Evolutionary conservation across 345 rosid genomes (phyloP).

Genomic region (Syzygium oleosum): DNA sequence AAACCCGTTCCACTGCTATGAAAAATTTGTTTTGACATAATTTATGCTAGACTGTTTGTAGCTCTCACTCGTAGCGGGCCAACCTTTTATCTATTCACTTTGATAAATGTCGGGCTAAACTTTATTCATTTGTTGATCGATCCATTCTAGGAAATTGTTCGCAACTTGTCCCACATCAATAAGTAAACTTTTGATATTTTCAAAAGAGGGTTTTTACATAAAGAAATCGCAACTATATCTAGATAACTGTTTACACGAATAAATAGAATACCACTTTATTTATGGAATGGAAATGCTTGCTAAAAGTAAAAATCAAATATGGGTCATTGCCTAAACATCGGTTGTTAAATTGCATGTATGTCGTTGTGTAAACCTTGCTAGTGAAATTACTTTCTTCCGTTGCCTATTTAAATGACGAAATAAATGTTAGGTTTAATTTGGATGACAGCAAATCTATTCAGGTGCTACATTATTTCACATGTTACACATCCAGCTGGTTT

Average conservation of each 20-base stretch:
- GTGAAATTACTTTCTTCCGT: too few species aligned
- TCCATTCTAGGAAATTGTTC: background rate
- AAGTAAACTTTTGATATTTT: background rate
- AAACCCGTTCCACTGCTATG: accelerated
- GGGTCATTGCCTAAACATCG: background rate
- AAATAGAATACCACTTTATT: background rate
- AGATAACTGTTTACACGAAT: background rate
- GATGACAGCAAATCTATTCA: too few species aligned
- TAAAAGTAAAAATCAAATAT: background rate
- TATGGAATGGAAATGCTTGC: background rate
- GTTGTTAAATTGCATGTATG: too few species aligned
- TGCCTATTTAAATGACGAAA: background rate
- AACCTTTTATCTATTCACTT: background rate
- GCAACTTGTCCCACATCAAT: background rate
- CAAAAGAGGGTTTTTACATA: background rate
- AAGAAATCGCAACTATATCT: background rate
- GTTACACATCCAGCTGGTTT: too few species aligned
- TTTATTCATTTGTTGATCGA: background rate
- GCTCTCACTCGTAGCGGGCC: accelerated
- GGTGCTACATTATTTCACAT: too few species aligned
- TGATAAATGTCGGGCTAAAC: background rate
- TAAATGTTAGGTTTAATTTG: too few species aligned
- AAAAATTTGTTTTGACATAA: accelerated
- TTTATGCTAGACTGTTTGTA: accelerated
- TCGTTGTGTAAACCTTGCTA: too few species aligned